Conservation (phyloP, 495 filamentous ascomycete species). For the Penicillium arizonense region DNA sequence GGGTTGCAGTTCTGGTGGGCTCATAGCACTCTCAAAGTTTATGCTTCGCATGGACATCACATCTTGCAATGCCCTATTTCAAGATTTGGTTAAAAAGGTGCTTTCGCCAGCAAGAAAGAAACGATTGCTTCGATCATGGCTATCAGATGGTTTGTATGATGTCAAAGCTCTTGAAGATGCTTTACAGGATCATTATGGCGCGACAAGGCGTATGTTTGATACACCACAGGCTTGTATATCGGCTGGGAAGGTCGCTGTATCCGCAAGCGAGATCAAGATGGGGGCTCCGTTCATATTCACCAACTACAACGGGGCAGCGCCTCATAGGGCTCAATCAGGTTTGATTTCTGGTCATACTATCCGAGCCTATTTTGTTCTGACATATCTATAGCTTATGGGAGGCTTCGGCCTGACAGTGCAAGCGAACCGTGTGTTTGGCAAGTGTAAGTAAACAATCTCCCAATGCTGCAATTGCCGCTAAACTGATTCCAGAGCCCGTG, state of each 20-base stretch:
- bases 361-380: neutral
- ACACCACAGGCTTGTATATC: slow-evolving; percentile 5
- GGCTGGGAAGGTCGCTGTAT: slow-evolving; percentile 11
- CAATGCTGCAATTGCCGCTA: neutral
- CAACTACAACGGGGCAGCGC: slow-evolving; percentile 15
- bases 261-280: slow-evolving; percentile 9
- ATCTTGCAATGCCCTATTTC: slow-evolving; percentile 17
- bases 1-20: slow-evolving; percentile 26
- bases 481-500: slow-evolving; percentile 16
- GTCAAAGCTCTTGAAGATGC: slow-evolving; percentile 12
- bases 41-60: slow-evolving; percentile 9
- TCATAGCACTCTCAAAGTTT: neutral
- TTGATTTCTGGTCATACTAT: neutral
- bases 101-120: slow-evolving; percentile 11
- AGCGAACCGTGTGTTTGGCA: slow-evolving; percentile 18
- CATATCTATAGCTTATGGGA: slow-evolving; percentile 11
- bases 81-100: slow-evolving; percentile 15
- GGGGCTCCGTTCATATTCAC: slow-evolving; percentile 12
- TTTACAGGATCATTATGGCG: slow-evolving; percentile 21
- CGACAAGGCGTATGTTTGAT: slow-evolving; percentile 10
- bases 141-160: slow-evolving; percentile 27
- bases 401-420: slow-evolving; percentile 8
- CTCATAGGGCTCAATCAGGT: slow-evolving; percentile 7
- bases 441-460: slow-evolving; percentile 13
- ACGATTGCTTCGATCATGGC: slow-evolving; percentile 5